These are phyloP conservation scores for Vinca minor DNA, from an alignment of 257 asterid species.

Conservation along the genomic window DNA sequence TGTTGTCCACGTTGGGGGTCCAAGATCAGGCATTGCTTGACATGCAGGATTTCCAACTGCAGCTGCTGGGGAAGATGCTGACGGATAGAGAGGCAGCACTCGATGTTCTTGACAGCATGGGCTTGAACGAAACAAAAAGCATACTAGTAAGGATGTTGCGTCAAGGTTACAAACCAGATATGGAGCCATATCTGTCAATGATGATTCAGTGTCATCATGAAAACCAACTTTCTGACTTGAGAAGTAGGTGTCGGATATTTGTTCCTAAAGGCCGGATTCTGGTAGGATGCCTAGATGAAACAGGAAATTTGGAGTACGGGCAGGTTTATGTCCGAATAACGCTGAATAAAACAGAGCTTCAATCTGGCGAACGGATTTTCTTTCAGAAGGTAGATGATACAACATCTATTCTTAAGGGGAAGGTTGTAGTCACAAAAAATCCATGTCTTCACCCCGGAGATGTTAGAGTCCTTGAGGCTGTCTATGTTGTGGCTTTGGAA, in stretches of 20 bases:
- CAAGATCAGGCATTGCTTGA: slow-evolving; percentile 46
- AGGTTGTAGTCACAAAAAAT: slow-evolving; percentile 79
- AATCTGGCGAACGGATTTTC: slow-evolving; percentile 32
- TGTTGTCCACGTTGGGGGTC: slow-evolving; percentile 73
- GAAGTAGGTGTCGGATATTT: slow-evolving; percentile 66
- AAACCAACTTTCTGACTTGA: slow-evolving; percentile 63
- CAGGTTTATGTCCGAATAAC: slow-evolving; percentile 70
- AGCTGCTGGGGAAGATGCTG: slow-evolving; percentile 45
- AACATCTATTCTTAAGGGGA: slow-evolving; percentile 56
- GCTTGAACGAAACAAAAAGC: slow-evolving; percentile 56
- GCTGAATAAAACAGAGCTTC: slow-evolving; percentile 48
- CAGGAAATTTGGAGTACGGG: slow-evolving; percentile 65
- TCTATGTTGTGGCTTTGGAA: slow-evolving; percentile 43
- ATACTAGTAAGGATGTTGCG: slow-evolving; percentile 53
- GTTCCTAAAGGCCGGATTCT: slow-evolving; percentile 84
- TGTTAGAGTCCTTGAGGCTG: slow-evolving; percentile 87
- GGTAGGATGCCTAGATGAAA: slow-evolving; percentile 77
- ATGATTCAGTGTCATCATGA: slow-evolving; percentile 70
- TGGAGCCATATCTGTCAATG: slow-evolving; percentile 67
- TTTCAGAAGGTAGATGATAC: slow-evolving; percentile 49
- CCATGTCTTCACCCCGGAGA: slow-evolving; percentile 99
- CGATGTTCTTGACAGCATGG: slow-evolving; percentile 58
- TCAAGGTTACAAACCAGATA: slow-evolving; percentile 53
- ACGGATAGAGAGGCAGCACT: slow-evolving; percentile 50
- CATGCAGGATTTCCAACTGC: slow-evolving; percentile 61